Base-by-base conservation (phyloP, 2,329 filamentous ascomycete genomes). In the Escovopsis weberi region DNA sequence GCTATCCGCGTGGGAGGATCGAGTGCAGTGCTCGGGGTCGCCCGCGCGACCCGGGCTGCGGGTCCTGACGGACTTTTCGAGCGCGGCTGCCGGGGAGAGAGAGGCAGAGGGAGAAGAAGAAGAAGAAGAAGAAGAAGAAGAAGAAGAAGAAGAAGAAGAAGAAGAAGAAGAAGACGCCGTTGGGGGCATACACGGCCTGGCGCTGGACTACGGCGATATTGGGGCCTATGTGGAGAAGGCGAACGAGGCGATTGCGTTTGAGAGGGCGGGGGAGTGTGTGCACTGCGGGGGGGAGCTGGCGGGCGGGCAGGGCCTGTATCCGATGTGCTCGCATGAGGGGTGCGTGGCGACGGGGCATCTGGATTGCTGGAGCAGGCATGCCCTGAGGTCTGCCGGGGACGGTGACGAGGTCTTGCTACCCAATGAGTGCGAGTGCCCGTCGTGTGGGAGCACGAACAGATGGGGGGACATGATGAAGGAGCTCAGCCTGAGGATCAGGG, bases 381-480 rank as follows among this genome's bases (percentile, higher is more conserved):
- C 78, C 2, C 59, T 79, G 2, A 54, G 51, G 1, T 47, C 53
- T 1, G 58, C 63, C 3, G 54, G 8, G 28, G 28, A 32, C 28
- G 28, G 11, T 4, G 28, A 56, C 0, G 59, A 63, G 4, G 59
- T 65, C 3, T 53, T 94, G 2, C 55, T 94, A 1, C 89, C 89
- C 0, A 66, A 74, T 2, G 56, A 68, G 32, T 87, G 86, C 2
- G 59, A 53, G 2, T 96, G 89, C 61, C 85, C 85, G 0, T 63
- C 64, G 18, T 96, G 89, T 55, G 61, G 68, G 1, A 66, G 67
- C 0, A 59, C 66, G 4, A 62, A 87, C 2, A 58, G 68, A 40
- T 96, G 89, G 89, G 67, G 70, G 0, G 74, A 82, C 39, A 75
- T 95, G 63, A 82, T 93, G 65, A 88, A 79, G 55, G 88, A 94